phyloP scores from a whole-genome alignment of 768 basidiomycete genomes.

The Trametes cingulata region DNA sequence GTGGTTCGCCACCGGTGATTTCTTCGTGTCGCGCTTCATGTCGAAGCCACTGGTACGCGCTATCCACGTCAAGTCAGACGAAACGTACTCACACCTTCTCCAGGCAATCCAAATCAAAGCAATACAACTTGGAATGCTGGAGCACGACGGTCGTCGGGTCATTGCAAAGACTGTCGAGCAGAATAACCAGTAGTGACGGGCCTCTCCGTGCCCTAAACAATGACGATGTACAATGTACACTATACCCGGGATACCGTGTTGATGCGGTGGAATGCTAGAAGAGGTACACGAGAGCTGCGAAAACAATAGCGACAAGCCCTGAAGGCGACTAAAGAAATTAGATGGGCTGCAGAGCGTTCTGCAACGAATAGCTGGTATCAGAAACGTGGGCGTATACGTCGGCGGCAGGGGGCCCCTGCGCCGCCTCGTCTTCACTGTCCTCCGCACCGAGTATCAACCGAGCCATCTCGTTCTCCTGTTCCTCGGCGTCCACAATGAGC shows the following conservation, averaged over 20 bases:
- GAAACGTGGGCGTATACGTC: slow-evolving; percentile 19
- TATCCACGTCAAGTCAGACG: too few species aligned
- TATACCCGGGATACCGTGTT: too few species aligned
- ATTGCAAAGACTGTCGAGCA: not conserved
- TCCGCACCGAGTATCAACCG: slow-evolving; percentile 50
- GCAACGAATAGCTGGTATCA: slow-evolving; percentile 32
- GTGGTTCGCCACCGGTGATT: slow-evolving; percentile 45
- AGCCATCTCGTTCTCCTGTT: slow-evolving; percentile 10
- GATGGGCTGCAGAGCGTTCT: slow-evolving; percentile 30
- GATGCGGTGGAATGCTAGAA: too few species aligned
- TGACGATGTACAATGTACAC: too few species aligned
- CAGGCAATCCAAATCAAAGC: slow-evolving; percentile 22
- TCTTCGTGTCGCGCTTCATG: slow-evolving; percentile 32
- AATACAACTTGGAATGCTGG: slow-evolving; percentile 14
- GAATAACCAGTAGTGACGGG: not conserved
- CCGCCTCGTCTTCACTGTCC: slow-evolving; percentile 45
- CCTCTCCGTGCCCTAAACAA: not conserved
- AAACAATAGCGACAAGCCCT: too few species aligned
- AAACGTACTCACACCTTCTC: not conserved
- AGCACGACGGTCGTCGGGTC: slow-evolving; percentile 11
- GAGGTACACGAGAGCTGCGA: too few species aligned
- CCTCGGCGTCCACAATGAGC: slow-evolving; percentile 46
- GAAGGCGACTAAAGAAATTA: not conserved
- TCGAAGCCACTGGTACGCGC: slow-evolving; percentile 41
- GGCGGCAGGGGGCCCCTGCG: not conserved